phyloP scores from a whole-genome alignment of 2,329 filamentous ascomycete genomes.

The Pseudohalonectria lignicola region DNA sequence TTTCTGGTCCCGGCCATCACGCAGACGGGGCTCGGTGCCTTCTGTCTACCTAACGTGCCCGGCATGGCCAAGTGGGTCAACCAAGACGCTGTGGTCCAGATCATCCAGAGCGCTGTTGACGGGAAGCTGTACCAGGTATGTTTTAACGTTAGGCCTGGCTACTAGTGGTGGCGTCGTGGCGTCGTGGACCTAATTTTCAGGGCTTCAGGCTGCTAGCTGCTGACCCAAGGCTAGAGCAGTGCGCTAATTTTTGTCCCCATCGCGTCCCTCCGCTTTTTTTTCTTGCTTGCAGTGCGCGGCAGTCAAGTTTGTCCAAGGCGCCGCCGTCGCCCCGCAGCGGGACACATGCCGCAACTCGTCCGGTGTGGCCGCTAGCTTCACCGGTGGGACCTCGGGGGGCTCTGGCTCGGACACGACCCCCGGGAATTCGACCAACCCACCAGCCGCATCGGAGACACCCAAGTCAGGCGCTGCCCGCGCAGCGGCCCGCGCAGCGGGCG shows the following conservation, averaged over 20 bases:
- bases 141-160: no score
- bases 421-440: no score
- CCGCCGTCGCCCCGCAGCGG: not conserved
- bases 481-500: no score
- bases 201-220: no score
- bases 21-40: not conserved
- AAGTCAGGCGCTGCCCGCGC: no score
- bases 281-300: not conserved
- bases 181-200: no score
- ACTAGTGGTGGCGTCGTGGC: not conserved
- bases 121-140: not conserved
- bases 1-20: not conserved
- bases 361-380: not conserved
- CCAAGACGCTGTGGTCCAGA: not conserved
- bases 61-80: not conserved
- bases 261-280: no score
- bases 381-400: no score
- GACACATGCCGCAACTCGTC: not conserved
- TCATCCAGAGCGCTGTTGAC: not conserved
- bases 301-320: conserved; percentile 8
- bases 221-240: no score
- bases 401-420: no score
- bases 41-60: not conserved
- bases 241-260: no score
- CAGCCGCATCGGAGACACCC: no score